Base-by-base conservation (phyloP, 1,139 yeast species). In the Sugiyamaella sp. region DNA sequence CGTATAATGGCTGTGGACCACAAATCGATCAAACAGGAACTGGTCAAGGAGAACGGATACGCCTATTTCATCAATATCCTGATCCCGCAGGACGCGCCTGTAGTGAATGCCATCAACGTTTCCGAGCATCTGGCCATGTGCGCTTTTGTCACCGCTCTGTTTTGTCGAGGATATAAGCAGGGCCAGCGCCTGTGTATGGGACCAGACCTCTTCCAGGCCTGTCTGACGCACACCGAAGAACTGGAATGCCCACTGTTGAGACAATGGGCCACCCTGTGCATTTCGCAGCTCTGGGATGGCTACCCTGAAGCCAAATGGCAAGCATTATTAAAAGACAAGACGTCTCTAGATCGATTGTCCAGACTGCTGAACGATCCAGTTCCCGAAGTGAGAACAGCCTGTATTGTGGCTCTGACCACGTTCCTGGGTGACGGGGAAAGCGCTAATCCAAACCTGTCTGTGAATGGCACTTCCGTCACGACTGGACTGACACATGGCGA, bases 1-100 rank as follows among this genome's bases (percentile, higher is more conserved):
- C 77, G 99, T 61, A 89, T 93, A 22, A 89, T 93, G 95, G 95
- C 98, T 2, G 95, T 93, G 20, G 98, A 93, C 69, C 86, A 86
- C 66, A 81, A 82, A 59, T 86, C 88, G 63, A 90, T 97, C 1
- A 99, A 95, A 67, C 90, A 86, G 60, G 99, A 93, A 66, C 77
- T 93, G 42, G 81, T 95, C 61, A 90, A 91, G 63, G 98, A 93
- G 65, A 87, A 86, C 64, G 97, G 97, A 0, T 93, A 84, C 70
- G 84, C 85, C 63, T 95, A 93, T 69, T 93, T 93, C 67, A 83
- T 89, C 53, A 82, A 85, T 58, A 89, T 93, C 64, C 74, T 93
- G 39, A 74, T 78, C 3, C 81, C 83, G 4, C 56, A 52, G 9
- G 69, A 71, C 59, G 73, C 72, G 59, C 66, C 63, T 65, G 37